Evolutionary conservation across 805 yeast genomes (phyloP).

Genomic region (Ogataea zsoltii): DNA sequence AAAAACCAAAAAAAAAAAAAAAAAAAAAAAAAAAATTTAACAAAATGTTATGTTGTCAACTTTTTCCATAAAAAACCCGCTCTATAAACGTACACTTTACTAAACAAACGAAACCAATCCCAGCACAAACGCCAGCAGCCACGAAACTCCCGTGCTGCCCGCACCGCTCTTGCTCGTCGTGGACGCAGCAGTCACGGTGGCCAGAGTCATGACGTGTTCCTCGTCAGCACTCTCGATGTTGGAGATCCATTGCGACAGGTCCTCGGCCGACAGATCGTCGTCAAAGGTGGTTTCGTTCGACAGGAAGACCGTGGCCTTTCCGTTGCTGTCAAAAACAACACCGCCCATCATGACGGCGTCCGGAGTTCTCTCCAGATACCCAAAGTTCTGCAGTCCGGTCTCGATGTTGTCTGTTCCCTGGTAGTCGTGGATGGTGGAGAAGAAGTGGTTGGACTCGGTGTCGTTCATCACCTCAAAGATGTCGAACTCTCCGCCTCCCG

Average conservation of each 20-base stretch:
- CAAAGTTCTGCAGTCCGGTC: slow-evolving; percentile 58
- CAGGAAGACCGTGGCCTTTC: slow-evolving; percentile 61
- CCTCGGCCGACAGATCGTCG: slow-evolving; percentile 43
- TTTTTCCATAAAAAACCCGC: too few relatives aligned
- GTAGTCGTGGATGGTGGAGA: slow-evolving; percentile 72
- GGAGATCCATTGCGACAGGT: slow-evolving; percentile 47
- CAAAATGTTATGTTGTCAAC: too few relatives aligned
- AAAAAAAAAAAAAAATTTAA: too few relatives aligned
- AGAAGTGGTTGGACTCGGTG: slow-evolving; percentile 55
- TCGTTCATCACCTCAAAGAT: slow-evolving; percentile 71
- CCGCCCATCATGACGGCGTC: slow-evolving; percentile 63
- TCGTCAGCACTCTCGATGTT: slow-evolving; percentile 20
- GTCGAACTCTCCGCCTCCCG: slow-evolving; percentile 81
- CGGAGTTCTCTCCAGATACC: slow-evolving; percentile 57
- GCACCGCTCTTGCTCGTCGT: slow-evolving; percentile 8
- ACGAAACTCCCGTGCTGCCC: background rate
- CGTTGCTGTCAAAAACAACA: slow-evolving; percentile 63
- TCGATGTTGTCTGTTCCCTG: slow-evolving; percentile 68
- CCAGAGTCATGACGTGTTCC: slow-evolving; percentile 19
- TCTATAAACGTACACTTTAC: background rate
- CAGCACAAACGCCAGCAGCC: background rate
- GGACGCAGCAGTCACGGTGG: slow-evolving; percentile 19
- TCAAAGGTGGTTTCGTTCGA: slow-evolving; percentile 54
- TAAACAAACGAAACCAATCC: background rate
- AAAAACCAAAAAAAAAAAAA: too few relatives aligned